Evolutionary conservation across 768 basidiomycete species (phyloP), one percentile per base, ranked within the genome.

Genomic region (Termitomyces sp.): DNA sequence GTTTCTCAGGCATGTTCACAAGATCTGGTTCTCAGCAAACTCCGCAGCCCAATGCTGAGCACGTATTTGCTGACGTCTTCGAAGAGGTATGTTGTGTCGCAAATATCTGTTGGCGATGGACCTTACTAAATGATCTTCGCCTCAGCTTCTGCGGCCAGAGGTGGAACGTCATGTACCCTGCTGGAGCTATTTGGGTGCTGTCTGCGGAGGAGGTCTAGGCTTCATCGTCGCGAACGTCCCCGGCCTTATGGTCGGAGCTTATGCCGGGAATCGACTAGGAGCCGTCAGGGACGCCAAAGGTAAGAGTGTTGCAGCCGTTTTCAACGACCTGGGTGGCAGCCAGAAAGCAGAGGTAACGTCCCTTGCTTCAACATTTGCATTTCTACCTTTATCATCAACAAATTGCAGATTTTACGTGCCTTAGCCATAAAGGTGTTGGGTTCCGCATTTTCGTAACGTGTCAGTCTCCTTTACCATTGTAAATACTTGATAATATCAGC

Each of bases 271-370:
- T 67, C 78, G 92, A n/a, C 73, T 97, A 29, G 95, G 95, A 42
- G 92, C 94, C 3, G 78, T 98, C 46, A 79, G 95, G 56, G 95
- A 98, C 66, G 95, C 95, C 4, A 98, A 98, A 75, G 90, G 95
- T 10, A 93, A 92, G 79, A 89, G 89, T 59, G 94, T 98, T 23
- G 93, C 90, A 2, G 81, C 88, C 9, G 95, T 97, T 17, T 98
- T 98, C 69, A 73, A 77, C 45, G 82, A 89, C 21, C 78, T 97
- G 25, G 87, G 84, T 17, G 82, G 84, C 2, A 75, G 75, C 50
- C 89, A 95, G 77, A 95, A 92, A 69, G 92, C 94, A 47, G 90
- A 96, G 84, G 94, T 92, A 65, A 62, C 76, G 66, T 48, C 49
- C 9, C 25, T 44, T n/a, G 54, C 25, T 46, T 25, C 46, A 14